These are phyloP conservation scores for Dactylellina leptospora DNA, from an alignment of 2,329 filamentous ascomycete genomes.

Conservation along the genomic window DNA sequence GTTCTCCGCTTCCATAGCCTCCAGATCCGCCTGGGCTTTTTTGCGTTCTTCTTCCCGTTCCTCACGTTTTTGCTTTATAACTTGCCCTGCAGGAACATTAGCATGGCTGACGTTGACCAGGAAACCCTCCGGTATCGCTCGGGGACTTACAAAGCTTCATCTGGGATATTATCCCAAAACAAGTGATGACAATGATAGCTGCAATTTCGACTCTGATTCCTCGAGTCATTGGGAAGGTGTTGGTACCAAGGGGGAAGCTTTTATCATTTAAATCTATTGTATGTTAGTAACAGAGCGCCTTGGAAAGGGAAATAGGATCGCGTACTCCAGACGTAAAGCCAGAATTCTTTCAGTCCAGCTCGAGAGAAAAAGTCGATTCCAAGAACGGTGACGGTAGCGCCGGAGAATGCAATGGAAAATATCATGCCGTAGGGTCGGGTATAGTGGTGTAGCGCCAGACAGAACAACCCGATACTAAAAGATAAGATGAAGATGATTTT, in stretches of 20 bases:
- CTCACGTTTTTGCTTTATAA: conserved; percentile 64
- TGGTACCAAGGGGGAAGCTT: conserved; percentile 78
- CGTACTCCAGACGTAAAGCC: conserved; percentile 87
- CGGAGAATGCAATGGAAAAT: conserved; percentile 77
- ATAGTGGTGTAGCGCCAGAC: conserved; percentile 78
- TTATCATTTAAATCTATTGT: conserved; percentile 73
- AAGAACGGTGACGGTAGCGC: conserved; percentile 79
- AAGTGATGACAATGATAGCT: conserved; percentile 75
- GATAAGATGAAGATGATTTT: conserved; percentile 79
- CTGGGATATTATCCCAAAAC: conserved; percentile 83
- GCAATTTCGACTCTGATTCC: conserved; percentile 87
- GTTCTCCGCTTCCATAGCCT: conserved; percentile 74
- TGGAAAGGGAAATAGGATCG: conserved; percentile 55
- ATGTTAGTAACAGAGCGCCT: conserved; percentile 46
- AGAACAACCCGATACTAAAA: conserved; percentile 74
- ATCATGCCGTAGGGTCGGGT: conserved; percentile 83
- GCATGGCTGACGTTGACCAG: conserved; percentile 55
- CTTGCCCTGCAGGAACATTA: conserved; percentile 61
- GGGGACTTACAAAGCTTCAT: conserved; percentile 78
- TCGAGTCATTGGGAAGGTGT: conserved; percentile 83
- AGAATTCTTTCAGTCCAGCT: conserved; percentile 95
- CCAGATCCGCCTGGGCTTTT: conserved; percentile 66
- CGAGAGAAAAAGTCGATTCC: conserved; percentile 90
- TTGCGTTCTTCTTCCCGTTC: conserved; percentile 64
- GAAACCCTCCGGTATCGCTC: background rate